A percentile compares a stretch with the other conserved stretches of the same genome.
These are phyloP conservation scores for Pythium biforme DNA, from an alignment of 352 stramenopile genomes.

Conservation along the genomic window DNA sequence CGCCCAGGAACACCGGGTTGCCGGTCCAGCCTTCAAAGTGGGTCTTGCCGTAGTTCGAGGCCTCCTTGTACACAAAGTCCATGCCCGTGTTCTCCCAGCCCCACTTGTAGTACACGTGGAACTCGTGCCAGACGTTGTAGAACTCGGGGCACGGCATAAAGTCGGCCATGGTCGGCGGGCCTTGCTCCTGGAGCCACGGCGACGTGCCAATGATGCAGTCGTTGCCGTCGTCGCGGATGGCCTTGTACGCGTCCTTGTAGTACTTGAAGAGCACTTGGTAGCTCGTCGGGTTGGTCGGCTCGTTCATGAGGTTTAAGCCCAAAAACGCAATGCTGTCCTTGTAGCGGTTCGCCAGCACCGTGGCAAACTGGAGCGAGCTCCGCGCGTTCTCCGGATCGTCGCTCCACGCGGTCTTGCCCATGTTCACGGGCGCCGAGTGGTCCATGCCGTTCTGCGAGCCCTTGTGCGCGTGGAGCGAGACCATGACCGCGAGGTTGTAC, in stretches of 20 bases:
- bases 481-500: constrained; percentile 63
- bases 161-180: constrained; percentile 29
- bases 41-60: constrained; percentile 9
- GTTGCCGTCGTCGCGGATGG: constrained; percentile 49
- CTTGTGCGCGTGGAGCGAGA: constrained; percentile 73
- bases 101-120: constrained; percentile 60
- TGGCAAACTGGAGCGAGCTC: constrained; percentile 58
- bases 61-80: constrained; percentile 26
- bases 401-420: constrained; percentile 34
- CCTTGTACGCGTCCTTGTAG: constrained; percentile 50
- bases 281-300: constrained; percentile 44
- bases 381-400: constrained; percentile 47
- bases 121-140: constrained; percentile 59
- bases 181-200: constrained; percentile 49
- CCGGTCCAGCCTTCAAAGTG: constrained; percentile 29
- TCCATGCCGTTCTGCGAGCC: constrained; percentile 80
- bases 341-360: constrained; percentile 51
- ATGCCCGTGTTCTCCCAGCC: constrained; percentile 29
- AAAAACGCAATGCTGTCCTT: constrained; percentile 42
- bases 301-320: constrained; percentile 80
- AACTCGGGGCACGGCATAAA: constrained; percentile 36
- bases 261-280: constrained; percentile 44
- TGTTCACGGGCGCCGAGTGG: constrained; percentile 42
- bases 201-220: constrained; percentile 54
- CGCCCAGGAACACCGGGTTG: constrained; percentile 51